Evolutionary conservation across 1,139 yeast genomes (phyloP), one percentile per base, ranked within the genome.

Genomic region (Candida sp.): DNA sequence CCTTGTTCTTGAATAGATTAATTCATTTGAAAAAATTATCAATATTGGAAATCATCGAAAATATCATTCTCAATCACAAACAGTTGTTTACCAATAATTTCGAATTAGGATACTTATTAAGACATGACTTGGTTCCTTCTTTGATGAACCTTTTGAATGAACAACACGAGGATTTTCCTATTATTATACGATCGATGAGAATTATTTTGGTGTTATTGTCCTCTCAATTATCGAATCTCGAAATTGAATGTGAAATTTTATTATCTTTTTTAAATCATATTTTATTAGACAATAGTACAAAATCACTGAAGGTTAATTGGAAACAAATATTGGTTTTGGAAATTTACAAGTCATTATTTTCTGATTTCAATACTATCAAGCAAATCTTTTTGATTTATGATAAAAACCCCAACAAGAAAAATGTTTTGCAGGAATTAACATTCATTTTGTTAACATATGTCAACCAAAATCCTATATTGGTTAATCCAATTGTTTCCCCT

Each of bases 1-100:
- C 90, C 0, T 49, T 61, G 1, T 82, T 53, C 67, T 82, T 71
- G 41, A 54, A 51, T n/a, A 58, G 58, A n/a, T 48, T 60, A n/a
- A 71, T 75, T 32, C 73, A 74, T 34, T 67, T 91, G 5, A 80
- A 87, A 3, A 81, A 80, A 44, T 77, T 82, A 5, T 83, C 89
- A 44, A 87, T 89, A 0, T 75, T 93, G 40, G 99, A 91, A 55
- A 74, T 91, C 21, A 61, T 90, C 33, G 97, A 91, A 60, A 84
- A 84, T 43, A 69, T 85, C 5, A 61, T 82, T 27, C 64, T 77
- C 1, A 64, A 82, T 54, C 89, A 88, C 53, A 68, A 72, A 21
- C 50, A 55, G 0, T 58, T 83, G 4, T 87, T 93, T 55, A 61
- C 70, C n/a, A 47, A 60, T 1, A 88, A 84, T 51, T 66, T 61